Evolutionary conservation across 1,284 basidiomycete genomes (phyloP).

Genomic region (Dichomitus squalens): DNA sequence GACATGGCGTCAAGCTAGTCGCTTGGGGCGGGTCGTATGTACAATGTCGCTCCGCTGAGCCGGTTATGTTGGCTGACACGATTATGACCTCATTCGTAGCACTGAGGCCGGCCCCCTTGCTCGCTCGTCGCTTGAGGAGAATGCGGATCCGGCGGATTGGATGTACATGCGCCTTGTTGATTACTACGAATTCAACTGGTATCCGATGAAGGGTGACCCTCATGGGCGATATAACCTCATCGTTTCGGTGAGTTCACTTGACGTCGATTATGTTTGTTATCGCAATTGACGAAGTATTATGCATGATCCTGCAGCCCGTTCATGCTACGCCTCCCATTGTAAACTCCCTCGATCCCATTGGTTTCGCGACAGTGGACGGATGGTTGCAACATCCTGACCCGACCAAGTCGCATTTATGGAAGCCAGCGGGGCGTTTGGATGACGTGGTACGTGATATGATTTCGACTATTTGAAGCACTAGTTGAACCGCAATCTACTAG

Average conservation of each 20-base stretch:
- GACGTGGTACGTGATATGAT: constrained; percentile 2
- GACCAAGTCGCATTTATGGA: constrained; percentile 13
- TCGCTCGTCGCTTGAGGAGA: constrained; percentile 1
- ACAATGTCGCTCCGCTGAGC: not conserved
- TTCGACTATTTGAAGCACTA: not conserved
- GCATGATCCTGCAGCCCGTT: not conserved
- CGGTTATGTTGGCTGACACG: not conserved
- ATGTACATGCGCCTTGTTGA: constrained; percentile 13
- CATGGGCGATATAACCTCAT: constrained; percentile 5
- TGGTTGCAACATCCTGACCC: constrained; percentile 11
- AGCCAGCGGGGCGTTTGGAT: constrained; percentile 9
- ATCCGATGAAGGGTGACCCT: constrained; percentile 8
- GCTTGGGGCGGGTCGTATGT: constrained; percentile 12
- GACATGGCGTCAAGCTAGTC: constrained; percentile 6
- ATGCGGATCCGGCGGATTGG: constrained; percentile 8
- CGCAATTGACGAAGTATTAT: not conserved
- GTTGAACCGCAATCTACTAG: not conserved
- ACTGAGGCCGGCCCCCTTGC: constrained; percentile 13
- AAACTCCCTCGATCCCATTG: constrained; percentile 10
- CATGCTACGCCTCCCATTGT: constrained; percentile 6
- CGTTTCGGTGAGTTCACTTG: not conserved
- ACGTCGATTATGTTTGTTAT: no score
- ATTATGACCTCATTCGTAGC: not conserved
- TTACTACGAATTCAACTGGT: constrained; percentile 10
- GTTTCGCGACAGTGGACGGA: constrained; percentile 8